Percentiles rank a stretch among this genome's conserved stretches.
Conservation (phyloP, 176 grass and related monocot species). For the Aegilops tauschii region DNA sequence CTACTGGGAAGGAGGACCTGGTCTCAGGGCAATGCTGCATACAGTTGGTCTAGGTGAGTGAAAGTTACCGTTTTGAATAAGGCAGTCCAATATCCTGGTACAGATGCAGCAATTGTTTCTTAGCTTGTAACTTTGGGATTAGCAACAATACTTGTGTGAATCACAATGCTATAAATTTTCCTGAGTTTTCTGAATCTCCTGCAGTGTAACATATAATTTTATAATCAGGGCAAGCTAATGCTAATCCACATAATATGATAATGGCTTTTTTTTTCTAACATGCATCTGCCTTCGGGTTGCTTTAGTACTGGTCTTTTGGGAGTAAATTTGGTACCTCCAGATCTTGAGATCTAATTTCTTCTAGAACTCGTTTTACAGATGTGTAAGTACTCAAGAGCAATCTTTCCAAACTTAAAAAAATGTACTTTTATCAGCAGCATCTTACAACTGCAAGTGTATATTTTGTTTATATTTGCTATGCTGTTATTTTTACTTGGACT, state of each 20-base stretch:
- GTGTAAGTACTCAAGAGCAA: conserved; percentile 77
- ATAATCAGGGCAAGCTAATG: neutral
- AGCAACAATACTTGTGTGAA: neutral
- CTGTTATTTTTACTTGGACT: neutral
- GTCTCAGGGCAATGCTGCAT: conserved; percentile 84
- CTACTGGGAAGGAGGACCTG: conserved; percentile 77
- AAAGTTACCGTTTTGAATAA: conserved; percentile 6
- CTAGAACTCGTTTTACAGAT: conserved; percentile 39
- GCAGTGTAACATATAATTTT: neutral
- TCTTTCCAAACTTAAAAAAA: conserved; percentile 65
- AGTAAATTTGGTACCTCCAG: neutral
- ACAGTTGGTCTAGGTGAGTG: conserved; percentile 84
- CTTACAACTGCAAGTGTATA: conserved; percentile 63
- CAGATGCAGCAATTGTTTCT: neutral
- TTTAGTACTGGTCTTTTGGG: neutral
- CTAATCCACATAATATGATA: neutral
- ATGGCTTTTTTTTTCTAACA: neutral
- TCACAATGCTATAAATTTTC: neutral
- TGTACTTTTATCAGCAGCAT: conserved; percentile 91
- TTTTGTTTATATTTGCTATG: conserved; percentile 17
- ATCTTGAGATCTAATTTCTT: conserved; percentile 4
- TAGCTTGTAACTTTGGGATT: conserved; percentile 1
- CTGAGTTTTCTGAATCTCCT: neutral
- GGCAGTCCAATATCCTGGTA: neutral
- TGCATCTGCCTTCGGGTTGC: neutral